phyloP scores from a whole-genome alignment of 331 rosid genomes.

The Quercus phellos region DNA sequence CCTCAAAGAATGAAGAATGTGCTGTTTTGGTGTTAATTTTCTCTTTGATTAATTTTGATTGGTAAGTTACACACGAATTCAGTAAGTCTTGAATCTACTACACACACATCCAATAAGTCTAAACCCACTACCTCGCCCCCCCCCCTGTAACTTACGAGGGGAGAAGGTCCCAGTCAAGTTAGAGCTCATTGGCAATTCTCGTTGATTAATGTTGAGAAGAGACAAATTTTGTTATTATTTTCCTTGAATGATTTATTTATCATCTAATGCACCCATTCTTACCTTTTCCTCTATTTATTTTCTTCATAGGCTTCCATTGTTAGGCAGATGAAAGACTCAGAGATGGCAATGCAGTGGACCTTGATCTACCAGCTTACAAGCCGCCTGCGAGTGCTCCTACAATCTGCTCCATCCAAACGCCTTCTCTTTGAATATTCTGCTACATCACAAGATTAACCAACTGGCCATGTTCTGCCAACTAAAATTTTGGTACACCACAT shows the following conservation, averaged over 20 bases:
- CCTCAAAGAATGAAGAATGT: background rate
- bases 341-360: conserved; percentile 90
- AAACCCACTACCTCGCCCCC: no score
- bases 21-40: background rate
- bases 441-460: conserved; percentile 56
- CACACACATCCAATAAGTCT: no score
- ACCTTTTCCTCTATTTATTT: background rate
- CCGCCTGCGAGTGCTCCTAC: conserved; percentile 71
- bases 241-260: background rate
- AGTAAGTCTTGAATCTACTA: no score
- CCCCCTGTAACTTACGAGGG: no score
- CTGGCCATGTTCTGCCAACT: background rate
- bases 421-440: conserved; percentile 78
- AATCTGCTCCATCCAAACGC: conserved; percentile 66
- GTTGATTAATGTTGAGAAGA: no score
- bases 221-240: conserved; percentile 4
- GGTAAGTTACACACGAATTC: no score
- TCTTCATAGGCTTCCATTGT: conserved; percentile 61
- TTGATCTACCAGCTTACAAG: conserved; percentile 82
- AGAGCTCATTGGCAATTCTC: no score
- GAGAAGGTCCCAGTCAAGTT: no score
- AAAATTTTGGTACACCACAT: background rate
- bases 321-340: conserved; percentile 89
- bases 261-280: conserved; percentile 4
- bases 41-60: no score